phyloP scores from a whole-genome alignment of 768 basidiomycete species.

The Rhodotorula sphaerocarpa region DNA sequence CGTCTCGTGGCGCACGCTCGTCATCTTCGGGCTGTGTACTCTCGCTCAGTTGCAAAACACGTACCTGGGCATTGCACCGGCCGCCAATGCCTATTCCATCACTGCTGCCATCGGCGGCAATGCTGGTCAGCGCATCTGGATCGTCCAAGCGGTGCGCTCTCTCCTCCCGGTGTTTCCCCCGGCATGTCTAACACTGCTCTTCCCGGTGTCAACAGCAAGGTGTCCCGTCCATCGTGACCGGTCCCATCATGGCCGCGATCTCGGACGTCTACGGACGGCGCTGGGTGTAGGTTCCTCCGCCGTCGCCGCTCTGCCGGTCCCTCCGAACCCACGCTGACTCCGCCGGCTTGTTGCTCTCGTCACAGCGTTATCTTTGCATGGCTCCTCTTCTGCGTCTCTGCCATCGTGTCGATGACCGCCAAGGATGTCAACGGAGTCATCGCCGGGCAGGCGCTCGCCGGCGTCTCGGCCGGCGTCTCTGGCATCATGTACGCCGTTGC shows the following conservation, averaged over 20 bases:
- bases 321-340: too few relatives aligned
- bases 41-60: constrained; percentile 8
- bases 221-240: constrained; percentile 6
- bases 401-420: constrained; percentile 13
- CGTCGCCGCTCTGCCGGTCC: background rate
- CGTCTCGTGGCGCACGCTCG: background rate
- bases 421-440: background rate
- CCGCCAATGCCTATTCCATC: background rate
- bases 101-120: background rate
- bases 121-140: constrained; percentile 7
- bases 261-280: constrained; percentile 9
- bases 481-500: constrained; percentile 8
- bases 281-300: background rate
- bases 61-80: constrained; percentile 6
- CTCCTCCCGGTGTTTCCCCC: background rate
- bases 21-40: background rate
- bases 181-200: background rate
- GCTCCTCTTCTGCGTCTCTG: constrained; percentile 1
- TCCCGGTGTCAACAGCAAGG: background rate
- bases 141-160: background rate
- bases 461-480: background rate
- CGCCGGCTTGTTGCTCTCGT: background rate
- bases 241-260: constrained; percentile 7
- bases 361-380: constrained; percentile 1
- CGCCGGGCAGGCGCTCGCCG: background rate